Evolutionary conservation across 768 basidiomycete genomes (phyloP).

Genomic region (Peribolospora kevripleyi): DNA sequence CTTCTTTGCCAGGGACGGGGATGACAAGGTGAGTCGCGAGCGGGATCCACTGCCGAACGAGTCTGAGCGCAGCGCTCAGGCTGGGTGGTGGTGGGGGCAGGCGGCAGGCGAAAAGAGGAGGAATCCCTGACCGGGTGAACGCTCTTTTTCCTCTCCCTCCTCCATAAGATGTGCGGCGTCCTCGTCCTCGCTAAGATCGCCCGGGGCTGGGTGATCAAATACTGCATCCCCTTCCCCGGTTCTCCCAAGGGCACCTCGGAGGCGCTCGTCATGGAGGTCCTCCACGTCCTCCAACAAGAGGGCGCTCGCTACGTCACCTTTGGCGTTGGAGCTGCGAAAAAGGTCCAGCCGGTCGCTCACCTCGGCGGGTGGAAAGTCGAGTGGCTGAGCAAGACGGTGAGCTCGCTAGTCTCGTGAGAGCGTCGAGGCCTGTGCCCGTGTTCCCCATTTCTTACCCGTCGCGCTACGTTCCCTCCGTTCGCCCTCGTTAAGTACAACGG

Average conservation of each 20-base stretch:
- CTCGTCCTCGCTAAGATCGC: constrained; percentile 7
- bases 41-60: neutral
- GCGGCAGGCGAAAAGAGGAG: too few species aligned
- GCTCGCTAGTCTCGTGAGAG: too few species aligned
- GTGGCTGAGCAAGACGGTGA: neutral
- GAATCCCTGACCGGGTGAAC: too few species aligned
- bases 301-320: constrained; percentile 6
- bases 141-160: neutral
- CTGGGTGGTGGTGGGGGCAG: too few species aligned
- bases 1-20: constrained; percentile 5
- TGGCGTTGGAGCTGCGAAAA: constrained; percentile 2
- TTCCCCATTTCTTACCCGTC: neutral
- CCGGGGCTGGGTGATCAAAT: constrained; percentile 6
- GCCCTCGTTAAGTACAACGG: too few species aligned
- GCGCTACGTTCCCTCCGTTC: neutral
- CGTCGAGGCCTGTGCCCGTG: neutral
- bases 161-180: constrained; percentile 7
- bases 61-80: too few species aligned
- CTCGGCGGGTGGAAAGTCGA: constrained; percentile 3
- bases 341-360: constrained; percentile 3
- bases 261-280: constrained; percentile 5
- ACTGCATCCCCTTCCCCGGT: constrained; percentile 9
- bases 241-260: constrained; percentile 6
- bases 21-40: constrained; percentile 1
- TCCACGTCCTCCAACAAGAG: constrained; percentile 7